phyloP scores from a whole-genome alignment of 139 green algal species.

The Chlamydomonas sp. region DNA sequence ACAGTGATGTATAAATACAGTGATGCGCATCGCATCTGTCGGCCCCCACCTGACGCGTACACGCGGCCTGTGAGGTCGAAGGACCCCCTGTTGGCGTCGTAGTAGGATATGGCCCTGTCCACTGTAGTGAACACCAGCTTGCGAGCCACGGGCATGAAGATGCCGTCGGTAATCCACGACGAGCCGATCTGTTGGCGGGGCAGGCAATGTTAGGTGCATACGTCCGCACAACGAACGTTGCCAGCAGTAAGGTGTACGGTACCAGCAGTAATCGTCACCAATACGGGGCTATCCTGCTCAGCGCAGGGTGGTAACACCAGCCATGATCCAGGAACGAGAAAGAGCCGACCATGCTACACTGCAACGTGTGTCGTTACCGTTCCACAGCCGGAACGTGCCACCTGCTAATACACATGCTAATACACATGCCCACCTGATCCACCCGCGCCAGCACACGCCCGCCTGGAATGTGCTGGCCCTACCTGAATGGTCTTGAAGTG shows the following conservation, averaged over 20 bases:
- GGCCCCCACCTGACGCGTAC: constrained; percentile 51
- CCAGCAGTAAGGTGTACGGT: too few species aligned
- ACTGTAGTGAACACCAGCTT: constrained; percentile 77
- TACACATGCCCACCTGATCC: background rate
- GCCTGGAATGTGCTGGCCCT: too few species aligned
- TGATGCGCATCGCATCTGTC: too few species aligned
- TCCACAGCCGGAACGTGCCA: background rate
- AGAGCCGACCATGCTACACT: too few species aligned
- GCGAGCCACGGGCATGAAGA: constrained; percentile 64
- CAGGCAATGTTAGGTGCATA: background rate
- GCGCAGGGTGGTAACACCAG: too few species aligned
- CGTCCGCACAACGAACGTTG: too few species aligned
- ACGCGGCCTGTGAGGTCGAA: constrained; percentile 75
- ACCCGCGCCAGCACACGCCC: constrained; percentile 72
- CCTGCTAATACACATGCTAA: background rate
- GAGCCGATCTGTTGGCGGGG: constrained; percentile 42
- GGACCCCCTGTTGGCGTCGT: constrained; percentile 74
- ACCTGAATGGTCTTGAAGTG: constrained; percentile 67
- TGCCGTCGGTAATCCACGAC: constrained; percentile 77
- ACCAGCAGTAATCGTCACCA: too few species aligned
- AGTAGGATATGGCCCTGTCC: constrained; percentile 81
- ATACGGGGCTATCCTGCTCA: too few species aligned
- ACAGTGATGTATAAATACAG: too few species aligned
- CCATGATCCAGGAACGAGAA: too few species aligned
- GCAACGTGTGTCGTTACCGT: too few species aligned